Base-by-base conservation (phyloP, 371 early-diverging fungal species). In the Saksenaea oblongispora region DNA sequence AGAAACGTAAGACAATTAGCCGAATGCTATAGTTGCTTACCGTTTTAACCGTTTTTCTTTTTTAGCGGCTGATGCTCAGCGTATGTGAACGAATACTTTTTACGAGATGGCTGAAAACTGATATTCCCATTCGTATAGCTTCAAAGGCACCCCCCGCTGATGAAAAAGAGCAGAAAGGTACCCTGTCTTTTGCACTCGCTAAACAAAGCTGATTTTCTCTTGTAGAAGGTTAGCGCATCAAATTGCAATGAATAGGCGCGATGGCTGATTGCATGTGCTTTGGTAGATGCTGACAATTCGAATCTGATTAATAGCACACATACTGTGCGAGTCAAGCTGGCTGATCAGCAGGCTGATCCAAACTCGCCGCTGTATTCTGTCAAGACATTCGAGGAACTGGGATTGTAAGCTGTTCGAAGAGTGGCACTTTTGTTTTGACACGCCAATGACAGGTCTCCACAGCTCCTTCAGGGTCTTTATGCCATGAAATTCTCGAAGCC, bases 401-500 rank as follows among this genome's bases (percentile, higher is more conserved):
- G 90, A 17, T 73, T 93, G 84, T 87, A 80, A 65, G 79, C 66
- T 34, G n/a, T 11, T 51, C 27, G 10, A 24, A 15, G 54, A 26
- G 55, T 22, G 18, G 53, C 9, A 54, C 44, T 11, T 57, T 1
- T 34, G 27, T n/a, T 2, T 8, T 58, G 18, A 55, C 39, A 28
- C 17, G 14, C 9, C 15, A 36, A 27, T 26, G 24, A 51, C 61
- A 84, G 85, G 65, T 72, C 81, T 54, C 82, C 79, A 56, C 88
- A 95, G 42, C 79, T 98, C 39, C 81, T 97, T 56, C 94, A 95
- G 76, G 98, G 97, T 58, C 66, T 98, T 35, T 97, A 96, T 83
- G 90, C 86, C 61, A 94, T 96, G 95, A 91, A 91, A 47, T 97
- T 93, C 70, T 84, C 90, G 27, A 91, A 91, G 67, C 98, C 98